Percentiles rank a stretch among this genome's conserved stretches.
Evolutionary conservation across 768 basidiomycete genomes (phyloP).

Genomic region (Leucogyrophana mollusca): DNA sequence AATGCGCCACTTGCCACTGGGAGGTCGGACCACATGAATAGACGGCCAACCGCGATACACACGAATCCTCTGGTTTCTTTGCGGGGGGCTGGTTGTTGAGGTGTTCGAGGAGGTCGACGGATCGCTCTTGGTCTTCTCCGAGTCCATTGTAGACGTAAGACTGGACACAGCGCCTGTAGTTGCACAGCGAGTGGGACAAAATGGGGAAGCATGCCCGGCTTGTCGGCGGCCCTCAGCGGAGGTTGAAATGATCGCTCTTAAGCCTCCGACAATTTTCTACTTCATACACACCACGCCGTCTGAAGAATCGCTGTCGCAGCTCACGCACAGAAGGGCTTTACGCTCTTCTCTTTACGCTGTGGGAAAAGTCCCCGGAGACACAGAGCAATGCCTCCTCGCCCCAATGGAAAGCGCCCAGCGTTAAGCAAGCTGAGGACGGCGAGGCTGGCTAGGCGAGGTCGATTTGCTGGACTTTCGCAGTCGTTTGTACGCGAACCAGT

Average conservation of each 20-base stretch:
- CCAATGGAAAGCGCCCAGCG: slow-evolving; percentile 72
- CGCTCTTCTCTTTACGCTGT: slow-evolving; percentile 59
- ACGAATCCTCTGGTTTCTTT: slow-evolving; percentile 1
- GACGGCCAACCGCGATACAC: slow-evolving; percentile 16
- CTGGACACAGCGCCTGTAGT: too few relatives aligned
- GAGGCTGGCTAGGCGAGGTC: slow-evolving; percentile 50
- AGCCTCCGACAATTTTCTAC: slow-evolving; percentile 6
- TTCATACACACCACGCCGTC: slow-evolving; percentile 44
- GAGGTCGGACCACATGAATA: slow-evolving; percentile 22
- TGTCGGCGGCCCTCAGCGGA: too few relatives aligned
- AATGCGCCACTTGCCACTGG: slow-evolving; percentile 15
- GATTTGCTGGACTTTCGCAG: slow-evolving; percentile 33
- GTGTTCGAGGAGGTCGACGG: not conserved
- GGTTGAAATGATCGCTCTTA: too few relatives aligned
- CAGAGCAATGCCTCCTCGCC: slow-evolving; percentile 60
- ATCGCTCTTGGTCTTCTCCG: too few relatives aligned
- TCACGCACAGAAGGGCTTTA: slow-evolving; percentile 59
- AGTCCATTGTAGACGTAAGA: too few relatives aligned
- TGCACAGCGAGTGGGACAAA: too few relatives aligned
- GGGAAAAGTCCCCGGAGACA: slow-evolving; percentile 95
- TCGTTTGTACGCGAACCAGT: slow-evolving; percentile 17
- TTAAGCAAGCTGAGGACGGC: slow-evolving; percentile 66
- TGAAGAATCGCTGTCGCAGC: slow-evolving; percentile 88
- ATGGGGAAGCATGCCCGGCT: too few relatives aligned
- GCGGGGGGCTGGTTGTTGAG: slow-evolving; percentile 1